Evolutionary conservation across 2,329 filamentous ascomycete species (phyloP), one percentile per base, ranked within the genome.

Genomic region (Monascus ruber): DNA sequence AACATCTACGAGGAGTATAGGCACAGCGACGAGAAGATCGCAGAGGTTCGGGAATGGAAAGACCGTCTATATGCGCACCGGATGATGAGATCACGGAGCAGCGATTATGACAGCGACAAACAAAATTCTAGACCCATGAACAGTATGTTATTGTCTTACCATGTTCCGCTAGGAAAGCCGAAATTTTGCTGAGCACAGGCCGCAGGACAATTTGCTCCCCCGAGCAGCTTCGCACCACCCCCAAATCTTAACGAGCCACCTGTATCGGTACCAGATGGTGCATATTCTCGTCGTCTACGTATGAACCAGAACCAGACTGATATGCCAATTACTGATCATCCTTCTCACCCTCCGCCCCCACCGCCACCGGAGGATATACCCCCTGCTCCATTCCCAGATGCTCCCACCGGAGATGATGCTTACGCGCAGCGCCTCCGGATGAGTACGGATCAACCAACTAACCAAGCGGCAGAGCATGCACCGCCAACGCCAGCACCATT

Each of bases 1-100:
- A 93, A 85, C 32, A 87, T 80, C 48, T 83, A 89, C 36, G 83
- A 88, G 40, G 83, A 89, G 54, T 95, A 91, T 56, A 74, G 84
- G 43, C 72, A 79, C 43, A 91, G 85, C 53, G 85, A 93, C 42
- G 87, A 94, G 63, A 82, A 85, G 55, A 76, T 88, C 42, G 69
- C 74, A 11, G 86, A 93, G 56, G 75, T 87, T 3, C 73, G 77
- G 41, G 86, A 93, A 51, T 95, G 88, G 88, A 93, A 88, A 57
- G 77, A 81, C 32, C 66, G 83, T 31, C 69, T 94, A 9, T 88
- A 91, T 58, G 77, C 78, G 9, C 83, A 87, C 55, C 72, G 79
- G 34, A 73, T 72, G 49, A 69, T 60, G 43, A 63, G 56, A 38
- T 63, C 63, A 35, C 56, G 50, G 26, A 66, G 59, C 40, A 63